Evolutionary conservation across 768 basidiomycete genomes (phyloP).

Genomic region (Mycena vitilis): DNA sequence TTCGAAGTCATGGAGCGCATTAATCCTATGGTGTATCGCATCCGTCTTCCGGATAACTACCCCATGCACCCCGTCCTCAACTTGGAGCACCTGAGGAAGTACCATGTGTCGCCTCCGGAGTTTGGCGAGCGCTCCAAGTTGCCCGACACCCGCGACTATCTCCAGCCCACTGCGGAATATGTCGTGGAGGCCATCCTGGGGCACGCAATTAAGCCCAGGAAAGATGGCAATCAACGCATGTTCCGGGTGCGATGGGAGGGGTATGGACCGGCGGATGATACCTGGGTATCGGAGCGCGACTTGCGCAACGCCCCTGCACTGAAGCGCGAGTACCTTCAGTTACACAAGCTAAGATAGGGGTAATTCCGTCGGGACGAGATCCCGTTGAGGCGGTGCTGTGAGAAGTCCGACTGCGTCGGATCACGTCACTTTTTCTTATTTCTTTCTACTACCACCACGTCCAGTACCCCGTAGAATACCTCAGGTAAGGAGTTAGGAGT

Average conservation of each 20-base stretch:
- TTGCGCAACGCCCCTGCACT: conserved; percentile 38
- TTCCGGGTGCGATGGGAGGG: conserved; percentile 39
- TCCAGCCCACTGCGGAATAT: conserved; percentile 26
- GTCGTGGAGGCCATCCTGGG: conserved; percentile 35
- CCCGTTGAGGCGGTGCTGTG: no score
- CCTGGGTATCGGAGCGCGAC: conserved; percentile 38
- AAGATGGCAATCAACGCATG: conserved; percentile 26
- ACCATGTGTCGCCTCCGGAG: conserved; percentile 23
- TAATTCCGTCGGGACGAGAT: no score
- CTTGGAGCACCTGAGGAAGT: conserved; percentile 38
- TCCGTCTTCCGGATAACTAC: conserved; percentile 40
- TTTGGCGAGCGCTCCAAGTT: conserved; percentile 32
- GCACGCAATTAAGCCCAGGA: background rate
- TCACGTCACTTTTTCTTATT: no score
- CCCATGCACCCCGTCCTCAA: conserved; percentile 43
- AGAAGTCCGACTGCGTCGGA: no score
- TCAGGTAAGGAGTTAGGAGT: no score
- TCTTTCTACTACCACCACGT: no score
- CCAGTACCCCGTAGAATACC: no score
- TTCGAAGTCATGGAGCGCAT: conserved; percentile 43
- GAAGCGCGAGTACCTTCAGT: conserved; percentile 23
- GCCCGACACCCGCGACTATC: conserved; percentile 32
- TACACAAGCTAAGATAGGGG: no score
- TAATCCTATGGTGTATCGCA: conserved; percentile 39
- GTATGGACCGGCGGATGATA: conserved; percentile 36